A percentile compares a stretch with the other conserved stretches of the same genome.
phyloP scores from a whole-genome alignment of 768 basidiomycete species.

The Pleurotus pulmonarius region DNA sequence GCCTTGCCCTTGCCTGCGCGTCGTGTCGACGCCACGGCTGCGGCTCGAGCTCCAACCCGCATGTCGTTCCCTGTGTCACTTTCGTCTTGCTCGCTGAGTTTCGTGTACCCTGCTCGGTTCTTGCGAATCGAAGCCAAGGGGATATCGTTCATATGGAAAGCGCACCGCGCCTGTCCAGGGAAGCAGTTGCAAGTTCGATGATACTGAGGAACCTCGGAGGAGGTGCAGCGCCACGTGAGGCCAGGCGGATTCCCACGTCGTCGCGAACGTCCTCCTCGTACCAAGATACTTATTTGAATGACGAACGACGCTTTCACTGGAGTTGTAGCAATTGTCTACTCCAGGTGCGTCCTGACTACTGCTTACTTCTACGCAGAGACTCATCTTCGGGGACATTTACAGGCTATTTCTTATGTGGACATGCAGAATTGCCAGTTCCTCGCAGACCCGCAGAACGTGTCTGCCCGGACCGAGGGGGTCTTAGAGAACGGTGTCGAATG shows the following conservation, averaged over 20 bases:
- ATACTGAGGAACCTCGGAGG: too few relatives aligned
- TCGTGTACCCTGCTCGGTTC: slow-evolving; percentile 46
- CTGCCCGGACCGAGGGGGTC: too few relatives aligned
- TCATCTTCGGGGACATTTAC: background rate
- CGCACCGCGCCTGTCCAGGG: too few relatives aligned
- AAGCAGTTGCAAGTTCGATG: too few relatives aligned
- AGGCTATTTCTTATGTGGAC: background rate
- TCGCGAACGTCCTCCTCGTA: too few relatives aligned
- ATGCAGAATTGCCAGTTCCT: too few relatives aligned
- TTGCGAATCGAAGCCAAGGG: slow-evolving; percentile 60
- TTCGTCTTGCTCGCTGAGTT: slow-evolving; percentile 21
- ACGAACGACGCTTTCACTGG: too few relatives aligned
- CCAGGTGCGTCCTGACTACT: background rate
- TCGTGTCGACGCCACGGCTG: slow-evolving; percentile 20
- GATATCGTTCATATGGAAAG: slow-evolving; percentile 59
- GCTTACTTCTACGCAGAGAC: background rate
- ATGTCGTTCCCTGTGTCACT: slow-evolving; percentile 8
- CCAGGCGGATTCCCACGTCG: too few relatives aligned
- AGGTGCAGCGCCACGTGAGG: too few relatives aligned
- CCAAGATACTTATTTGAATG: too few relatives aligned
- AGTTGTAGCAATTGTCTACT: background rate
- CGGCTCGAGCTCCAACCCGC: slow-evolving; percentile 22
- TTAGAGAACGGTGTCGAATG: too few relatives aligned
- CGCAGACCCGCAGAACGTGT: too few relatives aligned
- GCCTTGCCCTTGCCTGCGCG: slow-evolving; percentile 23